Evolutionary conservation across 352 stramenopile species (phyloP), one percentile per base, ranked within the genome.

Genomic region (Saprolegnia diclina): DNA sequence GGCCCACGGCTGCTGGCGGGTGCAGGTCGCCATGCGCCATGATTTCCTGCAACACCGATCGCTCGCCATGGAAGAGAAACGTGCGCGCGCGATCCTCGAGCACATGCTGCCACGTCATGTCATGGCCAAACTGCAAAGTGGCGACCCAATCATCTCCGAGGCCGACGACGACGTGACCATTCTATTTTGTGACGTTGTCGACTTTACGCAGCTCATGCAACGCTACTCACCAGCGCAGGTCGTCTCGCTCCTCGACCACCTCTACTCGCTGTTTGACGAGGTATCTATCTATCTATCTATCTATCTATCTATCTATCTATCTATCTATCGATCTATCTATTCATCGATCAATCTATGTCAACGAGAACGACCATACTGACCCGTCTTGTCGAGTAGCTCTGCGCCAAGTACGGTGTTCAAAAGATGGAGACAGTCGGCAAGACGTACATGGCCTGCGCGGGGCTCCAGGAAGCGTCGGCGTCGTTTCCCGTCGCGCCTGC

Each of bases 391-490:
- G 2, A 2, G 2, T 35, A 67, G 40, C 92, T 98, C 53, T 95
- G 87, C 44, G 75, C 87, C 44, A 94, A 97, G 68, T 87, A 97
- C 64, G 82, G 86, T 9, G 88, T 97, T 0, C 87, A 92, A 9
- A 98, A 97, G 74, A 94, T 97, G 77, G 90, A 98, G 66, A 97
- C 88, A 0, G 92, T 97, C 5, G 90, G 92, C 5, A 96, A 97
- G 69, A 95, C 87, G n/a, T 97, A 96, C 71, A 92, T 98, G 81
- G 91, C 86, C 0, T 92, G 84, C 62, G 87, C 86, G 10, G 90
- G 88, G 0, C 71, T 94, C 13, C 90, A 95, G 50, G 86, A 87
- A 73, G 13, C 7, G 0, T 35, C n/a, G 11, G 29, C 46, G 11
- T 29, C 11, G 16, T 18, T 14, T 24, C 7, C 16, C 2, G 13